Evolutionary conservation across 1,139 yeast species (phyloP).

Genomic region (Pichia sp.): DNA sequence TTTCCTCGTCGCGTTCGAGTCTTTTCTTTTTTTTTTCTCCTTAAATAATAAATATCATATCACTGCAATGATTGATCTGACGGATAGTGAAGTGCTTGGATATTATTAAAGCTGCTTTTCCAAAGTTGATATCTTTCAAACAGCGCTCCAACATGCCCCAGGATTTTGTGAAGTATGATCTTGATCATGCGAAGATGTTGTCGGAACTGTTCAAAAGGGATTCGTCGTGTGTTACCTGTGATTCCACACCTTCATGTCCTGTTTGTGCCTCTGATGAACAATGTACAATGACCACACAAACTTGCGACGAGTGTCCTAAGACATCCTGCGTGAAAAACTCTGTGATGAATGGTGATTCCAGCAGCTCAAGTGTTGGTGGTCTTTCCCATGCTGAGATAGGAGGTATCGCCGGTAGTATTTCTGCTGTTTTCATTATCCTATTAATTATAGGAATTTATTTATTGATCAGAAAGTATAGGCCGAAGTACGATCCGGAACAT

Average conservation of each 20-base stretch:
- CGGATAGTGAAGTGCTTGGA: not conserved
- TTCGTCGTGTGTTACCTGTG: slow-evolving; percentile 43
- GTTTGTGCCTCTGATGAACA: slow-evolving; percentile 42
- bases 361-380: slow-evolving; percentile 8
- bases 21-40: no score
- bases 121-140: no score
- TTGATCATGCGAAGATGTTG: no score
- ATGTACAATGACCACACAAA: slow-evolving; percentile 43
- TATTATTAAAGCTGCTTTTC: not conserved
- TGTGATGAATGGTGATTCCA: slow-evolving; percentile 3
- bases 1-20: no score
- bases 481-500: slow-evolving; percentile 19
- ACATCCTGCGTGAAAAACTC: slow-evolving; percentile 39
- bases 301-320: slow-evolving; percentile 50
- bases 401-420: slow-evolving; percentile 59
- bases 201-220: not conserved
- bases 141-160: no score
- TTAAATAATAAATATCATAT: no score
- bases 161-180: no score
- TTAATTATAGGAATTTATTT: slow-evolving; percentile 30
- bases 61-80: no score
- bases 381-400: slow-evolving; percentile 31
- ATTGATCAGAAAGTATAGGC: slow-evolving; percentile 30
- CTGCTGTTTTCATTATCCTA: slow-evolving; percentile 36
- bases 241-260: slow-evolving; percentile 40